A percentile compares a stretch with the other conserved stretches of the same genome.
Conservation (phyloP, 2,329 filamentous ascomycete species). For the Cadophora sp. region DNA sequence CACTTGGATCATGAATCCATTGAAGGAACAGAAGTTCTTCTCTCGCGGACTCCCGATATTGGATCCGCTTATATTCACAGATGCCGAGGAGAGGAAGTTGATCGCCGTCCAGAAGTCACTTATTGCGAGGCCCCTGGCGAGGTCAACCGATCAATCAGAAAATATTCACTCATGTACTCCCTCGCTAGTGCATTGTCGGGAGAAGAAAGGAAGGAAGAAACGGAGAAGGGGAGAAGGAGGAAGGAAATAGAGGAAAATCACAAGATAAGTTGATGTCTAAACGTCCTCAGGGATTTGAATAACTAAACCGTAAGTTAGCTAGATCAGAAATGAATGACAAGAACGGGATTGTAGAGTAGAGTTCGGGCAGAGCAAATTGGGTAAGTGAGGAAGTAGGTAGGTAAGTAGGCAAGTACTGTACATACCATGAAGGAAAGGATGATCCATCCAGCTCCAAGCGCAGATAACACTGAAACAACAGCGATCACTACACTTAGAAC, state of each 20-base stretch:
- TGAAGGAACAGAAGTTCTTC: constrained; percentile 49
- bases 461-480: constrained; percentile 46
- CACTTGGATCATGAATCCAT: constrained; percentile 52
- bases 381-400: not conserved
- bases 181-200: too few relatives aligned
- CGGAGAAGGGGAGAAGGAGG: too few relatives aligned
- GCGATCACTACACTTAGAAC: constrained; percentile 45
- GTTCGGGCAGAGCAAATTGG: not conserved
- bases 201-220: not conserved
- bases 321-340: too few relatives aligned
- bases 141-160: too few relatives aligned
- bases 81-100: constrained; percentile 50
- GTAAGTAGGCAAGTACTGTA: not conserved
- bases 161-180: too few relatives aligned
- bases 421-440: constrained; percentile 47
- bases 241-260: constrained; percentile 19
- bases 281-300: constrained; percentile 49
- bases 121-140: constrained; percentile 47
- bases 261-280: constrained; percentile 51
- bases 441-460: constrained; percentile 49
- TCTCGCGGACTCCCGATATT: constrained; percentile 43
- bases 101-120: constrained; percentile 51
- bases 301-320: constrained; percentile 38
- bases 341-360: too few relatives aligned
- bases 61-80: constrained; percentile 46